Base-by-base conservation (phyloP, 75 land plant species). In the Adiantum capillusveneris region DNA sequence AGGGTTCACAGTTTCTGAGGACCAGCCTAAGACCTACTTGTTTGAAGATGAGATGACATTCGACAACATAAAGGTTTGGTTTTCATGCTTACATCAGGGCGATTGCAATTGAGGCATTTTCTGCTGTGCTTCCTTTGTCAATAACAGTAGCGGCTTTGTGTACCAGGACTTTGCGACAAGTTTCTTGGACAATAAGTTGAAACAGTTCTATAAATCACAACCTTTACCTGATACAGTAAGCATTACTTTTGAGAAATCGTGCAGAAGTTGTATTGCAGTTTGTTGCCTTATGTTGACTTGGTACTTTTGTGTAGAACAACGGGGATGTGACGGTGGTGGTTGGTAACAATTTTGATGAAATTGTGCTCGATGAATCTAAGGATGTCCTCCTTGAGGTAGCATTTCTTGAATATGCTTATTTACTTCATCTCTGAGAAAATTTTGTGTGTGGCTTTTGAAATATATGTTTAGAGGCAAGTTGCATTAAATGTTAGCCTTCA, bases 321-420 rank as follows among this genome's bases (percentile, higher is more conserved):
- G 98, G 76, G 0, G 90, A 88, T 75, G 98, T 93, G 65, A 93
- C 89, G 65, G 67, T 93, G 56, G 90, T 88, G 29, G 98, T 93
- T 22, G 89, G 96, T 16, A 70, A 86, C n/a, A 93, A 89, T 68
- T 93, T 93, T 63, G 96, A 93, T 61, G 96, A 93, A 30, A 81
- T 93, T 53, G 90, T 93, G 14, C 60, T 93, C 61, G 98, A 93
- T 53, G 98, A 89, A 56, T 89, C 98, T 13, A 89, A 83, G 71
- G 98, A 93, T 68, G 88, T 82, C 46, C 83, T 93, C 62, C 87
- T 93, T 24, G 98, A 93, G 91, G 98, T 84, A 71, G 50, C 5
- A n/a, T 3, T 18, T 6, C 9, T 41, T 9, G 14, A 41, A 41
- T 41, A 41, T 41, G 43, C 14, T 14, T 41, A 41, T 41, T 41